These are phyloP conservation scores for Nakazawaea ishiwadae DNA, from an alignment of 805 yeast species.

Conservation along the genomic window DNA sequence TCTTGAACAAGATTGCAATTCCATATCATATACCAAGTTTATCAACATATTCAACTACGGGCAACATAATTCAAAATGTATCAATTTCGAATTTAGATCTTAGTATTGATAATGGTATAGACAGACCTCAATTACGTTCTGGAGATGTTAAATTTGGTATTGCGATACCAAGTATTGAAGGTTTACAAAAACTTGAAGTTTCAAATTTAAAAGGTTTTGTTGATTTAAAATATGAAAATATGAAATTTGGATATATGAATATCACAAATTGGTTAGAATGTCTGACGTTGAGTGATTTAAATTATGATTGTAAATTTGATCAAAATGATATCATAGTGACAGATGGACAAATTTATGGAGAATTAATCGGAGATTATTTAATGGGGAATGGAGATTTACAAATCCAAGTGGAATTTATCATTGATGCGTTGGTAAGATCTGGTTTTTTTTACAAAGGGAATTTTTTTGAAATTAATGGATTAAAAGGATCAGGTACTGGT, in stretches of 20 bases:
- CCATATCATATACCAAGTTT: conserved; percentile 5
- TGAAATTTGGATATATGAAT: conserved; percentile 7
- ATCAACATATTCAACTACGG: neutral
- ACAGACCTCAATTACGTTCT: conserved; percentile 3
- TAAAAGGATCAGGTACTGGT: conserved; percentile 9
- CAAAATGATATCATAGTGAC: conserved; percentile 8
- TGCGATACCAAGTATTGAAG: neutral
- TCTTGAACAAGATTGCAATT: conserved; percentile 1
- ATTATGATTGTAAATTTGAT: neutral
- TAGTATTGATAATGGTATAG: conserved; percentile 9
- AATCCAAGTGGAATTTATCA: conserved; percentile 1
- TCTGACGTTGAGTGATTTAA: neutral
- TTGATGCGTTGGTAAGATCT: conserved; percentile 4
- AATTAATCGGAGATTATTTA: conserved; percentile 8
- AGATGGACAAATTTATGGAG: conserved; percentile 3
- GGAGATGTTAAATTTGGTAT: conserved; percentile 4
- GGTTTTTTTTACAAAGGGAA: neutral
- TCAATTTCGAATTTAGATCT: conserved; percentile 3
- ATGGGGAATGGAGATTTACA: conserved; percentile 2
- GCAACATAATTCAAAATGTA: conserved; percentile 2
- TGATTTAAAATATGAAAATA: neutral
- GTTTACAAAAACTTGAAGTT: neutral
- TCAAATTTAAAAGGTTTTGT: conserved; percentile 3
- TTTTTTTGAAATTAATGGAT: conserved; percentile 6
- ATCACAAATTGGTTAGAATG: conserved; percentile 4